These are phyloP conservation scores for Chaetomium olivaceum DNA, from an alignment of 2,329 filamentous ascomycete species.

Conservation along the genomic window DNA sequence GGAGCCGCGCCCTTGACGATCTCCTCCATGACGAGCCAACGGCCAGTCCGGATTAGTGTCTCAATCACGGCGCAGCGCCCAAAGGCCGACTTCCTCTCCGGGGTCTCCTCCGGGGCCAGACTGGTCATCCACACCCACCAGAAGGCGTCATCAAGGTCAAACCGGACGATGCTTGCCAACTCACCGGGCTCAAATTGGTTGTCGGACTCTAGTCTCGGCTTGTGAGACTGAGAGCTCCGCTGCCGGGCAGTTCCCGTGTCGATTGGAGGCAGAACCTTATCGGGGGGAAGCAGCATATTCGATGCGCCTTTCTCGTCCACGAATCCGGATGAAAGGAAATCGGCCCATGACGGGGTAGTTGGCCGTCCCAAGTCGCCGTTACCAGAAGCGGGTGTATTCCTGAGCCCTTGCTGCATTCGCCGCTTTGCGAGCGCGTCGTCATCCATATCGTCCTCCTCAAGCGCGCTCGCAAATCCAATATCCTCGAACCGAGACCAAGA, in stretches of 20 bases:
- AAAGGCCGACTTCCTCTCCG: conserved; percentile 85
- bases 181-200: conserved; percentile 81
- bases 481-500: conserved; percentile 98
- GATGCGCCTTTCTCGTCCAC: conserved; percentile 70
- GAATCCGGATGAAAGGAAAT: conserved; percentile 94
- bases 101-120: conserved; percentile 84
- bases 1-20: conserved; percentile 90
- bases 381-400: conserved; percentile 66
- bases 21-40: conserved; percentile 95
- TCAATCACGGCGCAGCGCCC: conserved; percentile 91
- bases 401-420: conserved; percentile 52
- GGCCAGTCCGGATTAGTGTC: conserved; percentile 75
- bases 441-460: conserved; percentile 71
- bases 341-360: conserved; percentile 96
- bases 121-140: conserved; percentile 99
- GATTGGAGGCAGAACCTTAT: conserved; percentile 87
- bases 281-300: conserved; percentile 80
- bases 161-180: conserved; percentile 82
- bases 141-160: conserved; percentile 92
- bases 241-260: conserved; percentile 65
- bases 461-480: conserved; percentile 77
- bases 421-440: conserved; percentile 52
- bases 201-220: conserved; percentile 68
- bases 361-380: conserved; percentile 72
- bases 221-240: conserved; percentile 83